Base-by-base conservation (phyloP, 2,329 filamentous ascomycete species). In the Esteya vermicola region DNA sequence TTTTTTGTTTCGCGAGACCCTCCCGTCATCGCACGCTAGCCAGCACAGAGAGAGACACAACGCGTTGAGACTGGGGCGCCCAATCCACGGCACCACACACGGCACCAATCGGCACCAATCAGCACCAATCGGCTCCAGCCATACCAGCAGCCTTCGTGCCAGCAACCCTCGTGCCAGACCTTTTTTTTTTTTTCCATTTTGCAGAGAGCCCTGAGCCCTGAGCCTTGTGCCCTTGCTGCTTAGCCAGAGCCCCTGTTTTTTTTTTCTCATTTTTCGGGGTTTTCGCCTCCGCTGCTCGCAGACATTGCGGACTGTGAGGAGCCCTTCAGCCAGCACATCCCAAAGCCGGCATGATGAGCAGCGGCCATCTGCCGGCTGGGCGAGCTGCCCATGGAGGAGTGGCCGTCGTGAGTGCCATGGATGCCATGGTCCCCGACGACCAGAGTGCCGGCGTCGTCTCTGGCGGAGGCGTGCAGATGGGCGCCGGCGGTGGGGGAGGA, bases 301-400 rank as follows among this genome's bases (percentile, higher is more conserved):
- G 36, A 21, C 14, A 25, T 22, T 21, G 19, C 36, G 4, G 20
- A 44, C 46, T 48, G 55, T 53, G 53, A 54, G 54, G 49, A 50
- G 51, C 51, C 51, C 51, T 52, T 51, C 50, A 50, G 48, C 46
- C 45, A 43, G 44, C 45, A 53, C 44, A 53, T 51, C 58, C 72
- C 71, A 69, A 73, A 63, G 72, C 72, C 75, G 76, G 74, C 73
- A 83, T 71, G 78, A 85, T 85, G 79, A 81, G 77, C 66, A 67
- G 67, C 63, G 71, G 68, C 71, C 76, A 80, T 79, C 75, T 81
- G 76, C 75, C 78, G 75, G 76, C 76, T 74, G 79, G 79, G 70
- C 46, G 46, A 28, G 40, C 75, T 78, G 63, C 68, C 68, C 59
- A 68, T 73, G 63, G 68, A 64, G 54, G 35, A 21, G 33, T 36